phyloP scores from a whole-genome alignment of 192 early-diverging fungal species.

The Gamsiella multidivaricata region DNA sequence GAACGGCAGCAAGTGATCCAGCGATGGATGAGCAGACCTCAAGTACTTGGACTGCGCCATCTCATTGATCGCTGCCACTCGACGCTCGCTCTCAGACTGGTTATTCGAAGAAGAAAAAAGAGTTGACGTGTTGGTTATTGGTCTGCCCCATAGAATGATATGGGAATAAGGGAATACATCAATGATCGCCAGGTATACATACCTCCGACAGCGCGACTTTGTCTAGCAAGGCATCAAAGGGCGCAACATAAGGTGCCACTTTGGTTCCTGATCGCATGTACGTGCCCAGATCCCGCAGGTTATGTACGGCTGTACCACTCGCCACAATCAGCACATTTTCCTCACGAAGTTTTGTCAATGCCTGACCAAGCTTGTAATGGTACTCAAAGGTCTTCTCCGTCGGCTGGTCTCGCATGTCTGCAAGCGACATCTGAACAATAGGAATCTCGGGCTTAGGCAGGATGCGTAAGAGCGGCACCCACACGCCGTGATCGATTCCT shows the following conservation, averaged over 20 bases:
- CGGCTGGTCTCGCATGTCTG: conserved; percentile 33
- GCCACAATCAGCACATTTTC: conserved; percentile 73
- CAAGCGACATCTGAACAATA: conserved; percentile 73
- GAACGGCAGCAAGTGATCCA: conserved; percentile 76
- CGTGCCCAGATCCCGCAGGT: conserved; percentile 64
- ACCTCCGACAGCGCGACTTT: conserved; percentile 44
- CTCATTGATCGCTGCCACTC: conserved; percentile 40
- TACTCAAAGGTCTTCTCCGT: conserved; percentile 63
- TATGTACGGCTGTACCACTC: conserved; percentile 75
- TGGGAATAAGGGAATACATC: background rate
- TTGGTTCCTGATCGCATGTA: conserved; percentile 20
- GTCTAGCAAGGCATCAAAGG: conserved; percentile 72
- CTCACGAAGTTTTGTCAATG: conserved; percentile 57
- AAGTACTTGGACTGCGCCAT: conserved; percentile 58
- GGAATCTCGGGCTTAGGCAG: conserved; percentile 67
- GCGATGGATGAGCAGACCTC: conserved; percentile 69
- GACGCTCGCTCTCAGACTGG: conserved; percentile 51
- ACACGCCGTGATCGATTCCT: conserved; percentile 77
- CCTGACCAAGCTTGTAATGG: conserved; percentile 67
- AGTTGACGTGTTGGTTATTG: background rate
- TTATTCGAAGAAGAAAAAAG: background rate
- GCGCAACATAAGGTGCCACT: conserved; percentile 61
- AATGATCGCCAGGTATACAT: background rate
- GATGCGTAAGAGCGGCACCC: conserved; percentile 76
- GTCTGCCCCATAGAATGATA: background rate